Percentiles rank a stretch among this genome's conserved stretches.
Evolutionary conservation across 768 basidiomycete genomes (phyloP).

Genomic region (Sarcodon sp.): DNA sequence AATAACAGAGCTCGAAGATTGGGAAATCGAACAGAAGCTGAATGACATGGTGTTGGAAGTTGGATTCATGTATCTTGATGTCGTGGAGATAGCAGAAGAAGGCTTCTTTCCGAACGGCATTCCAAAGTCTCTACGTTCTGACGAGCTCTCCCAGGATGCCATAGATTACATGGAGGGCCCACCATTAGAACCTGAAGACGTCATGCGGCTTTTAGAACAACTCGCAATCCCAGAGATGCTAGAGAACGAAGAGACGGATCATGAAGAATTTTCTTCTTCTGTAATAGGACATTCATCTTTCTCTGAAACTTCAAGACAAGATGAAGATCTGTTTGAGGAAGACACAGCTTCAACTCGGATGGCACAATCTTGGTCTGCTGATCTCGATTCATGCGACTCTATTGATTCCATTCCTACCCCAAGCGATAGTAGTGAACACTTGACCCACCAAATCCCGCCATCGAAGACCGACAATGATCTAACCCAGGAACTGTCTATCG

Average conservation of each 20-base stretch:
- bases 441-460: neutral
- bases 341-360: neutral
- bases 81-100: neutral
- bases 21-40: neutral
- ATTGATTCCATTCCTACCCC: neutral
- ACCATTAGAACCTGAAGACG: neutral
- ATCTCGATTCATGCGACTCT: neutral
- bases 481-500: neutral
- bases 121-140: neutral
- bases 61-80: neutral
- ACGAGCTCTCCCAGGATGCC: neutral
- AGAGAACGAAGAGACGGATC: neutral
- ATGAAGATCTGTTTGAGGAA: neutral
- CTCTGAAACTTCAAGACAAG: neutral
- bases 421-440: neutral
- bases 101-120: neutral
- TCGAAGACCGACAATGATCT: neutral
- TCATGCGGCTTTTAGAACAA: neutral
- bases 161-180: neutral
- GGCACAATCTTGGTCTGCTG: neutral
- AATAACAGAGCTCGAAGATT: neutral
- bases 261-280: neutral
- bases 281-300: neutral
- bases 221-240: neutral
- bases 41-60: neutral